phyloP scores from a whole-genome alignment of 768 basidiomycete genomes.

The Lactarius deliciosus region DNA sequence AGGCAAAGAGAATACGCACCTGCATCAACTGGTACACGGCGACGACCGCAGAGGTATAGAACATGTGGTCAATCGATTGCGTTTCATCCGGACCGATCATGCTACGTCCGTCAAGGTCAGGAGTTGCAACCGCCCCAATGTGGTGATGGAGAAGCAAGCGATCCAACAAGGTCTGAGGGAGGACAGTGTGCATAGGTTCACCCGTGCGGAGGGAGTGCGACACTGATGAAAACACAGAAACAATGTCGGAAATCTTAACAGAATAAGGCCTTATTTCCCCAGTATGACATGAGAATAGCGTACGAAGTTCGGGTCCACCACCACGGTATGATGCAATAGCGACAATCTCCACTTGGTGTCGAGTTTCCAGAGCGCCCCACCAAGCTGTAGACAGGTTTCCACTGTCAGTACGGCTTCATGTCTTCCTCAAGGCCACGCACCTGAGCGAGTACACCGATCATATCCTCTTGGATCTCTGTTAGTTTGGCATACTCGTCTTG shows the following conservation, averaged over 20 bases:
- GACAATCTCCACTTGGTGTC: constrained; percentile 42
- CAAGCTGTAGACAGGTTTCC: constrained; percentile 36
- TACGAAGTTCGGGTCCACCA: constrained; percentile 57
- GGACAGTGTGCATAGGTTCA: constrained; percentile 27
- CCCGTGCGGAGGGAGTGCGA: constrained; percentile 28
- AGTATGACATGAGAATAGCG: constrained; percentile 13
- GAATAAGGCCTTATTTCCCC: constrained; percentile 2
- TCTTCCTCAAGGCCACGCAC: constrained; percentile 30
- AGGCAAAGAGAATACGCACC: constrained; percentile 9
- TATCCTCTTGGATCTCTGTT: constrained; percentile 42
- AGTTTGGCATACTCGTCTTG: constrained; percentile 47
- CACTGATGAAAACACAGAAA: constrained; percentile 38
- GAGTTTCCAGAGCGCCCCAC: constrained; percentile 44
- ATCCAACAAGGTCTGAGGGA: constrained; percentile 27
- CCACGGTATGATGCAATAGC: constrained; percentile 46
- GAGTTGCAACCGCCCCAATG: neutral
- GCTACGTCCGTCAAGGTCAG: constrained; percentile 2
- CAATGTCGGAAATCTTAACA: constrained; percentile 43
- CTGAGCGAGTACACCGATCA: constrained; percentile 42
- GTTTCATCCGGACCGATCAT: constrained; percentile 18
- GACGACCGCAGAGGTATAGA: constrained; percentile 25
- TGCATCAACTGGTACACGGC: constrained; percentile 21
- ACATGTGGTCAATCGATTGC: constrained; percentile 25
- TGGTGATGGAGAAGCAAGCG: constrained; percentile 22
- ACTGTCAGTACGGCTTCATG: constrained; percentile 2